Percentiles rank a stretch among this genome's conserved stretches.
phyloP scores from a whole-genome alignment of 192 early-diverging fungal species.

The Chytriomyces confervae region DNA sequence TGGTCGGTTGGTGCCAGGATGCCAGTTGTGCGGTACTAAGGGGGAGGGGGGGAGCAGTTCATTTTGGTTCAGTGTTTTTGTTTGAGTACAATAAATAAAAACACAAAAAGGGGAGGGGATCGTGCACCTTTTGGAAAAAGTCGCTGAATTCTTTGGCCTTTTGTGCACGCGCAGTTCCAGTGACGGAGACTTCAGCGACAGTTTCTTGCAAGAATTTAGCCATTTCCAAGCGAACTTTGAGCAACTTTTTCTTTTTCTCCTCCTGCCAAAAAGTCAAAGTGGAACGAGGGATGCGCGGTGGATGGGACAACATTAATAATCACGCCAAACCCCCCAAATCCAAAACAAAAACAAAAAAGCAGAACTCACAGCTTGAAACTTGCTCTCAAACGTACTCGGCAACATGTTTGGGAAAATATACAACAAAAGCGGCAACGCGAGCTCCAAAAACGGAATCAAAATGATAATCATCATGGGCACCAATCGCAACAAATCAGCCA shows the following conservation, averaged over 20 bases:
- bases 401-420: slow-evolving; percentile 97
- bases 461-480: slow-evolving; percentile 92
- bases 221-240: slow-evolving; percentile 93
- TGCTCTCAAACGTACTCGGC: slow-evolving; percentile 94
- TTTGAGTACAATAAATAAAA: slow-evolving; percentile 37
- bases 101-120: slow-evolving; percentile 26
- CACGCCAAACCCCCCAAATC: background rate
- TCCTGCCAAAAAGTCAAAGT: slow-evolving; percentile 62
- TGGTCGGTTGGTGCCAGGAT: slow-evolving; percentile 83
- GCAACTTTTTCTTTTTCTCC: slow-evolving; percentile 91
- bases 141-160: slow-evolving; percentile 75
- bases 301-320: slow-evolving; percentile 11
- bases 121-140: slow-evolving; percentile 75
- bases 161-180: slow-evolving; percentile 50
- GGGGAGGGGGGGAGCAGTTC: background rate
- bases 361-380: slow-evolving; percentile 72
- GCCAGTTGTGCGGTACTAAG: slow-evolving; percentile 78
- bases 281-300: background rate
- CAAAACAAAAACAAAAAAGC: slow-evolving; percentile 11
- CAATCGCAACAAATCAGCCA: slow-evolving; percentile 82
- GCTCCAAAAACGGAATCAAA: slow-evolving; percentile 93
- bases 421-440: slow-evolving; percentile 88
- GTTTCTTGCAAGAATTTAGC: slow-evolving; percentile 95
- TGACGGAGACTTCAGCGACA: slow-evolving; percentile 81
- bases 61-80: slow-evolving; percentile 34